A percentile compares a stretch with the other conserved stretches of the same genome.
Conservation (phyloP, 164 flowering plant species). For the Nymphaea colorata region DNA sequence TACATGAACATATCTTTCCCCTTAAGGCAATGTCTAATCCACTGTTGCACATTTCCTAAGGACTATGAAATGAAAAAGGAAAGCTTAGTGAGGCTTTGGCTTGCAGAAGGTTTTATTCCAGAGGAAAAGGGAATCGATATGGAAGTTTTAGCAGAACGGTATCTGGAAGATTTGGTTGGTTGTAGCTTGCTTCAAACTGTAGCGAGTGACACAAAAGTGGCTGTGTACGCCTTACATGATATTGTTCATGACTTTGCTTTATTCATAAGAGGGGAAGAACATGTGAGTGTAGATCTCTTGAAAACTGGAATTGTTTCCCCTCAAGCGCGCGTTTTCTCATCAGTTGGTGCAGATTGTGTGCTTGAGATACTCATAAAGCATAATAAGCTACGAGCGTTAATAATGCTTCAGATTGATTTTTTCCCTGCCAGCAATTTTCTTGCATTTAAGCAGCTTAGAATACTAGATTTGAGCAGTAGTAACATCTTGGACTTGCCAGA, state of each 20-base stretch:
- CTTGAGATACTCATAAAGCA: neutral
- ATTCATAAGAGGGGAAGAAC: neutral
- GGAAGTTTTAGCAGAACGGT: neutral
- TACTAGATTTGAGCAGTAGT: neutral
- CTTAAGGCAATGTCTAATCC: constrained; percentile 2
- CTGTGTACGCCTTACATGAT: neutral
- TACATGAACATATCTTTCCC: constrained; percentile 1
- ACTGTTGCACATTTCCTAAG: constrained; percentile 6
- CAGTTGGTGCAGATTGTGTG: neutral
- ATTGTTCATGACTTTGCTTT: neutral
- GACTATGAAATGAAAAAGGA: neutral
- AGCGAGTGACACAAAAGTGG: neutral
- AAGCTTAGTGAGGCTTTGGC: neutral
- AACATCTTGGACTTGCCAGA: neutral
- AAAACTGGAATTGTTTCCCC: neutral
- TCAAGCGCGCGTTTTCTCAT: neutral
- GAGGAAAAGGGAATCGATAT: neutral
- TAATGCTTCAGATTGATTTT: neutral
- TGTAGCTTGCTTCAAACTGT: neutral
- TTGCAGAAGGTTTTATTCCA: constrained; percentile 4
- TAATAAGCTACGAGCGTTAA: neutral
- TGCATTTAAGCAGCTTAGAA: neutral
- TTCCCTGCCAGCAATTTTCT: neutral
- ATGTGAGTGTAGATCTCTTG: neutral
- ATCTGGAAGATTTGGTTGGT: neutral